These are phyloP conservation scores for Echinochloa phyllopogon DNA, from an alignment of 176 grass and related monocot species.

Conservation along the genomic window DNA sequence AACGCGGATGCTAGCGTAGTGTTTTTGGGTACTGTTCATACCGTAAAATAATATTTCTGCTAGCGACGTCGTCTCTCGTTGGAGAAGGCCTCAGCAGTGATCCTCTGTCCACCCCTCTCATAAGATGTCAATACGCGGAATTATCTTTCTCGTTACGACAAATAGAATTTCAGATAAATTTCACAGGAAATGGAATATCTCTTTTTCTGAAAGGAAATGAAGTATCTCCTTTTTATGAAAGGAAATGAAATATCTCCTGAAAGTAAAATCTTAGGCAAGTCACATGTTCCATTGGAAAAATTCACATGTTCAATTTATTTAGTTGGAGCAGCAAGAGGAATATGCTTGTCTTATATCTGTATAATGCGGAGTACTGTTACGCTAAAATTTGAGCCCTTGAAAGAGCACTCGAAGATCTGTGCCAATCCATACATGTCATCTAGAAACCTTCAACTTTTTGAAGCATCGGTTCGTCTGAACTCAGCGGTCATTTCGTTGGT, in stretches of 20 bases:
- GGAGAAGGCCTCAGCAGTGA: too few species aligned
- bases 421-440: slow-evolving; percentile 4
- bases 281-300: too few species aligned
- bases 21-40: too few species aligned
- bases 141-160: neutral
- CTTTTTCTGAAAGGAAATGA: neutral
- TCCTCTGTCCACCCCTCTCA: neutral
- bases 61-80: too few species aligned
- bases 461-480: slow-evolving; percentile 31
- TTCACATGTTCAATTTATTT: too few species aligned
- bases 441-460: neutral
- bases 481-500: slow-evolving; percentile 16
- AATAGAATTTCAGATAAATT: neutral
- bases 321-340: too few species aligned
- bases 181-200: neutral
- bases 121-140: neutral
- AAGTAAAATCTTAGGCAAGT: neutral
- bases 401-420: neutral
- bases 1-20: too few species aligned
- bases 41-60: too few species aligned
- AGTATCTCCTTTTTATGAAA: neutral
- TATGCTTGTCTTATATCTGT: too few species aligned
- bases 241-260: neutral
- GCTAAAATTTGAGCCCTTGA: neutral
- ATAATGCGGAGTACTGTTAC: neutral